These are phyloP conservation scores for Salix exigua DNA, from an alignment of 345 rosid species.

Conservation along the genomic window DNA sequence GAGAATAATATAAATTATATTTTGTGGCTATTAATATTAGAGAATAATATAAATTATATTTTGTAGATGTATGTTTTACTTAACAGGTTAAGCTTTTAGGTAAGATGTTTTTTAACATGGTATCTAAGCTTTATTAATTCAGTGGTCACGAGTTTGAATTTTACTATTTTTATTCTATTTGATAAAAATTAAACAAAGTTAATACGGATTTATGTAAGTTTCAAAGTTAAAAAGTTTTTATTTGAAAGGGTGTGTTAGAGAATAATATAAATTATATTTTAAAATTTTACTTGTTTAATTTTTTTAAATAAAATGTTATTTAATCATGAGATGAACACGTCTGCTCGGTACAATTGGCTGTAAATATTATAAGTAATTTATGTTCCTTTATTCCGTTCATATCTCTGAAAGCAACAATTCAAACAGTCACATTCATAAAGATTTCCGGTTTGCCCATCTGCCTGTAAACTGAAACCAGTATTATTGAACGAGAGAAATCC, in stretches of 20 bases:
- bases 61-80: too few relatives aligned
- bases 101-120: too few relatives aligned
- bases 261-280: too few relatives aligned
- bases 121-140: fast-evolving
- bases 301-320: too few relatives aligned
- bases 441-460: background rate
- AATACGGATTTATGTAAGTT: too few relatives aligned
- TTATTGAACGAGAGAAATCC: background rate
- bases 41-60: too few relatives aligned
- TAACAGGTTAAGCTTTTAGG: too few relatives aligned
- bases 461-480: background rate
- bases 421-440: background rate
- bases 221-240: fast-evolving
- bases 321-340: background rate
- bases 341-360: background rate
- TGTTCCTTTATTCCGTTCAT: background rate
- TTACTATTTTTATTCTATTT: fast-evolving
- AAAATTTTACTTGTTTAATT: too few relatives aligned
- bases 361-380: background rate
- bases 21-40: background rate
- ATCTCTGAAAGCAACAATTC: background rate
- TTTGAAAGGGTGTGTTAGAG: too few relatives aligned
- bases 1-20: too few relatives aligned
- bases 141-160: too few relatives aligned
- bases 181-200: too few relatives aligned